Conservation (phyloP, 805 yeast genomes). For the Yamadazyma olivae region DNA sequence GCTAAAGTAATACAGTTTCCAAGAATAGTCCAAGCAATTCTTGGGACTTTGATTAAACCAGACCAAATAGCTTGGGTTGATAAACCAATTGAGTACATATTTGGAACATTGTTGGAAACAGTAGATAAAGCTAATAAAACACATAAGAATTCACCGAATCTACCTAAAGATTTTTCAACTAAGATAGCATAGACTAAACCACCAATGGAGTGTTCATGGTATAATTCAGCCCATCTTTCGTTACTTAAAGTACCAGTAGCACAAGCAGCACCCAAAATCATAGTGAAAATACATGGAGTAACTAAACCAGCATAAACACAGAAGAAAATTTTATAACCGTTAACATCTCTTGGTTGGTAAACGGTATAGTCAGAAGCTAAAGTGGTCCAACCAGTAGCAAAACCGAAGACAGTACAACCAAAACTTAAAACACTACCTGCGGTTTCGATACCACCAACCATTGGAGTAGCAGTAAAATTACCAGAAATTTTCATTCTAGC, state of each 20-base stretch:
- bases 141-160: conserved; percentile 29
- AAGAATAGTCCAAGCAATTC: conserved; percentile 31
- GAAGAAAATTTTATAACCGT: conserved; percentile 23
- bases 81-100: conserved; percentile 29
- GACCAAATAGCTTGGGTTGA: conserved; percentile 31
- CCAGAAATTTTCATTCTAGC: conserved; percentile 24
- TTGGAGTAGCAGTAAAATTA: conserved; percentile 21
- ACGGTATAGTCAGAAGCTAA: conserved; percentile 33
- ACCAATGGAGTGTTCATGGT: conserved; percentile 22
- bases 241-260: conserved; percentile 21
- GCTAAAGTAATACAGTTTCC: conserved; percentile 31
- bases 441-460: conserved; percentile 24
- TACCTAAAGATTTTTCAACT: conserved; percentile 25
- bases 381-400: conserved; percentile 32
- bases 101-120: conserved; percentile 32
- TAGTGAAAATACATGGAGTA: conserved; percentile 25
- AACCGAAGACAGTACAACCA: conserved; percentile 28
- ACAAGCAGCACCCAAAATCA: conserved; percentile 30
- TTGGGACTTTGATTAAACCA: conserved; percentile 26
- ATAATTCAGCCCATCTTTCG: conserved; percentile 19
- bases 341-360: conserved; percentile 26
- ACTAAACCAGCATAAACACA: conserved; percentile 27
- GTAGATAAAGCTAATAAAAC: conserved; percentile 29
- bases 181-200: conserved; percentile 29
- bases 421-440: conserved; percentile 29